Evolutionary conservation across 176 grass and related monocot species (phyloP), one percentile per base, ranked within the genome.

Genomic region (Bothriochloa decipiens): DNA sequence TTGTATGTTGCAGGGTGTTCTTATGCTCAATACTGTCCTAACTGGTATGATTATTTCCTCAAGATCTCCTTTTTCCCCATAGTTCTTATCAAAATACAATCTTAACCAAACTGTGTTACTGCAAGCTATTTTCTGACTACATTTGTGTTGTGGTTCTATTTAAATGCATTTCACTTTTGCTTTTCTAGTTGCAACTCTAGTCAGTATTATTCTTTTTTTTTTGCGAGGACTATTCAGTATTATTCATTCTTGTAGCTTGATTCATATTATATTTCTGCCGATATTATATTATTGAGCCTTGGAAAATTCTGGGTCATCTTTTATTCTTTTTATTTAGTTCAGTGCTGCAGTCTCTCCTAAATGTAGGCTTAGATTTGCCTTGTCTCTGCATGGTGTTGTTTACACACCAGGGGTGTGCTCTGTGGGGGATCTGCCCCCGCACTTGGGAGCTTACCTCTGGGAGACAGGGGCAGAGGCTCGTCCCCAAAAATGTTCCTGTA

Each of bases 11-110:
- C 78, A 98, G 96, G 96, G 96, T 75, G 89, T 98, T 88, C 91
- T 99, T 67, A 85, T 99, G 83, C 93, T 99, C 71, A 99, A 99
- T 81, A 92, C 93, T n/a, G 93, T 96, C 57, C 89, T 99, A 72
- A 99, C 93, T 86, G 96, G 96, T 99, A 88, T 69, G 41, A 17
- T 12, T 89, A 20, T 83, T 84, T 74, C 66, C 52, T 33, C 46
- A 15, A 83, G 33, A 83, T 60, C 5, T 79, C 7, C 47, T 27
- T 33, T 43, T 13, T 1, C 7, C 22, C 2, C 0, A 67, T 49
- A 4, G 25, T 40, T 82, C 20, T 67, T 66, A 35, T 66, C 26
- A 25, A 63, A 25, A 17, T 57, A 20, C 69, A 76, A 47, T 46
- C 5, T 49, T 81, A 41, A 68, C 16, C 2, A 68, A 68, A 87